phyloP scores from a whole-genome alignment of 768 basidiomycete genomes.

The Lyophyllum shimeji region DNA sequence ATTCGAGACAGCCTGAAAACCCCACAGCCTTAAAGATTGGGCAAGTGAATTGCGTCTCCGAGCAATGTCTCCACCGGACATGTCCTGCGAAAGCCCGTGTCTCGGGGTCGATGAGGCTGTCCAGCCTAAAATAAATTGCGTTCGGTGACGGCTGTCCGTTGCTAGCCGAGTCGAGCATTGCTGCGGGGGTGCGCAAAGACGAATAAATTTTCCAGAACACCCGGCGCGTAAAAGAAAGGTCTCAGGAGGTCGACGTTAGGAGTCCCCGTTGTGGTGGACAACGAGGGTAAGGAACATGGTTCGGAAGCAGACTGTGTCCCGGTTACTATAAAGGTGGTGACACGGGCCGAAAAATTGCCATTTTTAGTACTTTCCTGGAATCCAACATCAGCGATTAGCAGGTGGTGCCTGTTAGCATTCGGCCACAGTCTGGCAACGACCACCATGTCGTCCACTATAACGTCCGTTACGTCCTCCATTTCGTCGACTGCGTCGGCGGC shows the following conservation, averaged over 20 bases:
- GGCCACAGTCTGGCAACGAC: constrained; percentile 17
- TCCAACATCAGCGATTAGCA: background rate
- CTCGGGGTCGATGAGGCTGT: too few species aligned
- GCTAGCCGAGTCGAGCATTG: too few species aligned
- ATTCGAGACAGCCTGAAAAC: too few species aligned
- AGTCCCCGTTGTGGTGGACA: background rate
- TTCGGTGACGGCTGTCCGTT: too few species aligned
- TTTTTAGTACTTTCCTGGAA: background rate
- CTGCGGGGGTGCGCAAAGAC: too few species aligned
- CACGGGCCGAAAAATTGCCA: background rate
- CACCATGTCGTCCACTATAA: constrained; percentile 25
- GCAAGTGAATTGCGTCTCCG: too few species aligned
- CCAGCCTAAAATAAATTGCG: too few species aligned
- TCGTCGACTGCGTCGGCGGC: constrained; percentile 36
- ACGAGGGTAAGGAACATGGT: background rate
- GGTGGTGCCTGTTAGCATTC: background rate
- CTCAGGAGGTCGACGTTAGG: background rate
- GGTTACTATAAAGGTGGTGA: background rate
- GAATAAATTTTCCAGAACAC: too few species aligned
- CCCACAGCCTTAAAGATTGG: too few species aligned
- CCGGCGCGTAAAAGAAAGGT: too few species aligned
- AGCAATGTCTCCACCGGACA: too few species aligned
- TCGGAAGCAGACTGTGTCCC: background rate
- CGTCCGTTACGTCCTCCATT: constrained; percentile 32
- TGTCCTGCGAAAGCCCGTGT: too few species aligned